Base-by-base conservation (phyloP, 495 filamentous ascomycete species). In the Penicillium ochrochloron region DNA sequence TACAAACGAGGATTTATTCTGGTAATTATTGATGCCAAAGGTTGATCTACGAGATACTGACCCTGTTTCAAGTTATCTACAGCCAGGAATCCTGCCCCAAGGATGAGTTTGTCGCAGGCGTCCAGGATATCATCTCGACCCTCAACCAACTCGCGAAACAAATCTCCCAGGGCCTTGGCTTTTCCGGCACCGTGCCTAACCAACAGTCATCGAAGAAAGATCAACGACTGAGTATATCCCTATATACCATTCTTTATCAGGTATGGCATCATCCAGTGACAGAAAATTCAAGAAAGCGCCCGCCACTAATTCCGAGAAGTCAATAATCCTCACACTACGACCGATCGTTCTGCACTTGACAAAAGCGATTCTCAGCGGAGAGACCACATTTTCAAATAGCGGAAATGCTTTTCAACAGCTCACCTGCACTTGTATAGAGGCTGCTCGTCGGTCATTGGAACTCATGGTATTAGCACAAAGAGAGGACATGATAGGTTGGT, bases 401-500 rank as follows among this genome's bases (percentile, higher is more conserved):
- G 29, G 35, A 2, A 44, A 39, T 6, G 27, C 53, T 27, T 57
- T 62, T 31, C 52, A 62, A 37, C 51, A 56, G 17, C 35, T 62
- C 4, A 56, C 52, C 10, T 48, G 37, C 29, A 62, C 60, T 5
- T 62, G 60, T 29, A 62, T 62, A 8, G 60, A 62, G 23, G 60
- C 60, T 10, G 60, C 60, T 4, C 60, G 60, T 10, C 27, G 60
- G 34, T 56, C 51, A 19, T 12, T 62, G 0, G 60, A 62, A 33
- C 60, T 62, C 15, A 46, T 62, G 39, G 19, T 57, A 17, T 27
- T 57, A 5, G 35, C 52, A 17, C 52, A 48, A 2, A 62, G 50
- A 19, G 60, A 62, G 31, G 31, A 62, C 29, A 62, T 62, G 52
- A 62, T 62, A 35, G 52, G 60, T 57, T 3, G 7, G 60, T 57